Conservation (phyloP, 305 asterid species). For the Caryopteris hybrid region DNA sequence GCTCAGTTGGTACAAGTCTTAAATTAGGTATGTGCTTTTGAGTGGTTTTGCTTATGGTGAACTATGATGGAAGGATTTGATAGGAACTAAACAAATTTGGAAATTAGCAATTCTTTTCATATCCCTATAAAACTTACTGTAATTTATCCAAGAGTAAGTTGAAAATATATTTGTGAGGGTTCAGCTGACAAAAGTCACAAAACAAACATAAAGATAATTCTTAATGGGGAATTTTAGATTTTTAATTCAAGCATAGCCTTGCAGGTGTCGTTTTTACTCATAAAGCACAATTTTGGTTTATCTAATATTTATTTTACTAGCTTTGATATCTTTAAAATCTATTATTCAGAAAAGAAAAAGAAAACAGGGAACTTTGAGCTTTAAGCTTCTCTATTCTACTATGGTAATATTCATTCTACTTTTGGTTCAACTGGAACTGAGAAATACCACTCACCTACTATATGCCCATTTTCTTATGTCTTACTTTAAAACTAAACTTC, state of each 20-base stretch:
- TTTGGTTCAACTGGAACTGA: not conserved
- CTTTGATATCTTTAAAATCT: no score
- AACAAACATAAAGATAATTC: not conserved
- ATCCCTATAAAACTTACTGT: not conserved
- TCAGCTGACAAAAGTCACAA: no score
- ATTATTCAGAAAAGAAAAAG: no score
- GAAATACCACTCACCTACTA: no score
- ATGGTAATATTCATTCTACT: not conserved
- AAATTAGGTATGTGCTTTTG: no score
- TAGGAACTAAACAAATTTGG: not conserved
- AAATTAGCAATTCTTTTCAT: not conserved
- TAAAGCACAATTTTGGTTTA: no score
- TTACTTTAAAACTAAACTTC: not conserved
- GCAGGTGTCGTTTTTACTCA: no score
- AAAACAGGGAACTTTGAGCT: not conserved
- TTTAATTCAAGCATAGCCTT: no score
- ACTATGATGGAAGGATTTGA: not conserved
- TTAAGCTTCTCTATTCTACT: not conserved
- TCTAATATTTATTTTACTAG: no score
- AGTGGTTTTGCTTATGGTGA: not conserved
- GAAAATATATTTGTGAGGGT: not conserved
- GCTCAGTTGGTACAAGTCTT: no score
- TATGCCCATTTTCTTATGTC: not conserved
- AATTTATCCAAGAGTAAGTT: no score
- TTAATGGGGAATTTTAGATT: no score